A percentile compares a stretch with the other conserved stretches of the same genome.
Conservation (phyloP, 2,329 filamentous ascomycete species). For the Colletotrichum musicola region DNA sequence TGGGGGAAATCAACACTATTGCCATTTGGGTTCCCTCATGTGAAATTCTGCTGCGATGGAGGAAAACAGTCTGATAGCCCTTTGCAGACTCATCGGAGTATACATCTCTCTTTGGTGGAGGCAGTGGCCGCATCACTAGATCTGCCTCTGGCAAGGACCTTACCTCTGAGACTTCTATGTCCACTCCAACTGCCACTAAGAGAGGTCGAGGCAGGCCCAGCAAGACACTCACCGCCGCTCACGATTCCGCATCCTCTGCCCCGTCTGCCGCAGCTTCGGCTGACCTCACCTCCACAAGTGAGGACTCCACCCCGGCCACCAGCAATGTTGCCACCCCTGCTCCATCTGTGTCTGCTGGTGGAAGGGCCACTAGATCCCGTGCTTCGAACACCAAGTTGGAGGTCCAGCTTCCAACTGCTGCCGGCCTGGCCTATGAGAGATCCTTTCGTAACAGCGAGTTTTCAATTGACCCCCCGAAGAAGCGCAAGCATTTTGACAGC, state of each 20-base stretch:
- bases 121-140: slow-evolving; percentile 33
- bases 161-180: not conserved
- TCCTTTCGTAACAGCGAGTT: slow-evolving; percentile 63
- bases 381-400: slow-evolving; percentile 49
- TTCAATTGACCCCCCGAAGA: slow-evolving; percentile 54
- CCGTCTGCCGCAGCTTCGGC: slow-evolving; percentile 53
- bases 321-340: slow-evolving; percentile 56
- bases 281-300: slow-evolving; percentile 50
- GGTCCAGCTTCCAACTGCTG: slow-evolving; percentile 48
- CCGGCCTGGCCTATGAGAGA: slow-evolving; percentile 56
- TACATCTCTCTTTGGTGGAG: not conserved
- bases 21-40: too few relatives aligned
- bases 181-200: slow-evolving; percentile 40
- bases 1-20: too few relatives aligned
- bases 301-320: slow-evolving; percentile 58
- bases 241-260: slow-evolving; percentile 50
- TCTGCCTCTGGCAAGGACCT: slow-evolving; percentile 37
- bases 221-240: slow-evolving; percentile 43
- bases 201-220: slow-evolving; percentile 46
- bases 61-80: not conserved
- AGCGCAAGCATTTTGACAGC: slow-evolving; percentile 59
- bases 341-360: slow-evolving; percentile 42
- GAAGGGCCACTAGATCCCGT: slow-evolving; percentile 33
- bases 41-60: too few relatives aligned
- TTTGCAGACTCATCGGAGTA: slow-evolving; percentile 19